A percentile compares a stretch with the other conserved stretches of the same genome.
phyloP scores from a whole-genome alignment of 371 early-diverging fungal species.

The Saksenaea vasiformis region DNA sequence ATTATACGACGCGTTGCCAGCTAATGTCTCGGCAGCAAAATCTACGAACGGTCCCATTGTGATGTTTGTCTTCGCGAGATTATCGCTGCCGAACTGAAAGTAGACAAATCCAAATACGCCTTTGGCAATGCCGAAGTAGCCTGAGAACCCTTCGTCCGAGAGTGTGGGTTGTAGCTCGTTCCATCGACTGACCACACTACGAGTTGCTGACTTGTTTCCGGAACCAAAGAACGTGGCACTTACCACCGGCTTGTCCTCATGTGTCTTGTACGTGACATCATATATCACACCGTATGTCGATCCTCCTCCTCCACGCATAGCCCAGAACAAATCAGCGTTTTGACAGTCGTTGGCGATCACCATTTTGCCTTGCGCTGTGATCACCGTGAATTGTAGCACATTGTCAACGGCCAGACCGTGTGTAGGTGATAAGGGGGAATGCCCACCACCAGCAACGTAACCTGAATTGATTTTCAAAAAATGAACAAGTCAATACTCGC shows the following conservation, averaged over 20 bases:
- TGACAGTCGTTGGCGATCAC: slow-evolving; percentile 27
- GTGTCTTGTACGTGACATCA: slow-evolving; percentile 8
- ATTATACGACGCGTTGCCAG: no score
- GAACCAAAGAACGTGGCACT: background rate
- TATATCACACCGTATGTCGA: slow-evolving; percentile 40
- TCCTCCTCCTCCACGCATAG: slow-evolving; percentile 40
- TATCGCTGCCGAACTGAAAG: background rate
- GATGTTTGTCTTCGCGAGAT: background rate
- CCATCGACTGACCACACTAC: background rate
- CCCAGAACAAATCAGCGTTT: slow-evolving; percentile 35
- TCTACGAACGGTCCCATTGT: no score
- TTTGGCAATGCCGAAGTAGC: background rate
- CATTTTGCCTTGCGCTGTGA: slow-evolving; percentile 42
- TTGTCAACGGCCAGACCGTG: slow-evolving; percentile 53
- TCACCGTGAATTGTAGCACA: slow-evolving; percentile 42
- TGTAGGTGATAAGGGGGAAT: slow-evolving; percentile 22
- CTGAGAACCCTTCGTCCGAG: background rate
- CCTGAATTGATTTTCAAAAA: no score
- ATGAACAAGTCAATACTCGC: no score
- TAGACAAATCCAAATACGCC: background rate
- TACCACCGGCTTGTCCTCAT: background rate
- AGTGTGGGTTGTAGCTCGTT: background rate
- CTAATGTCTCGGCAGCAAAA: no score
- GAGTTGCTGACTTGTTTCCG: background rate
- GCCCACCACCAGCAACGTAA: slow-evolving; percentile 39